Percentiles rank a stretch among this genome's conserved stretches.
Evolutionary conservation across 495 filamentous ascomycete genomes (phyloP).

Genomic region (Cenococcum geophilum): DNA sequence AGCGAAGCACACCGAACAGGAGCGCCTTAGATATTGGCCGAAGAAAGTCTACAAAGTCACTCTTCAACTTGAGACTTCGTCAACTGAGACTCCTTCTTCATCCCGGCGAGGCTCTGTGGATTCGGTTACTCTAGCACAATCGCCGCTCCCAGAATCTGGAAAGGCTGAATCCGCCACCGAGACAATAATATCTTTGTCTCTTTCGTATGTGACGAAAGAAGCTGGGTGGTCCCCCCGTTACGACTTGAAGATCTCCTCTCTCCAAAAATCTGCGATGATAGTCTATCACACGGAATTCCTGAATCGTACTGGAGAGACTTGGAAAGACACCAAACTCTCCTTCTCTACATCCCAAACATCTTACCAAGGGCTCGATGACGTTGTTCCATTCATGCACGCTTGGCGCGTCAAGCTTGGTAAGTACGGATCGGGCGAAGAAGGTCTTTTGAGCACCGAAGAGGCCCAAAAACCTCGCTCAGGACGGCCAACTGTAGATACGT

Average conservation of each 20-base stretch:
- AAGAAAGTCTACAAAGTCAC: conserved; percentile 51
- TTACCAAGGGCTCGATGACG: conserved; percentile 55
- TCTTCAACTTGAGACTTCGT: conserved; percentile 50
- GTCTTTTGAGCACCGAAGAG: conserved; percentile 22
- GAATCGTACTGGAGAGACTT: conserved; percentile 62
- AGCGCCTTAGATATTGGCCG: conserved; percentile 53
- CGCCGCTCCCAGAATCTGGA: conserved; percentile 9
- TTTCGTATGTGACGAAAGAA: conserved; percentile 59
- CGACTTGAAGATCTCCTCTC: conserved; percentile 56
- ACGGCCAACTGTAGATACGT: neutral
- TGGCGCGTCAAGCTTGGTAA: conserved; percentile 53
- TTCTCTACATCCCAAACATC: conserved; percentile 64
- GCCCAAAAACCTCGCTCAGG: conserved; percentile 8
- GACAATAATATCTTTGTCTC: conserved; percentile 44
- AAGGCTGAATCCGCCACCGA: conserved; percentile 23
- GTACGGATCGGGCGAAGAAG: conserved; percentile 18
- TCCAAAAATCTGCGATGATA: conserved; percentile 48
- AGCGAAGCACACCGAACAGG: conserved; percentile 46
- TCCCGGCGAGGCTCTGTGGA: conserved; percentile 52
- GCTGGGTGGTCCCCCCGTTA: conserved; percentile 63
- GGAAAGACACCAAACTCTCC: conserved; percentile 57
- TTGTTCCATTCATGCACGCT: conserved; percentile 50
- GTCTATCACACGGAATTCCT: conserved; percentile 59
- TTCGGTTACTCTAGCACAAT: conserved; percentile 33
- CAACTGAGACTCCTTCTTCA: conserved; percentile 46